Base-by-base conservation (phyloP, 805 yeast species). In the Zygosaccharomyces siamensis region DNA sequence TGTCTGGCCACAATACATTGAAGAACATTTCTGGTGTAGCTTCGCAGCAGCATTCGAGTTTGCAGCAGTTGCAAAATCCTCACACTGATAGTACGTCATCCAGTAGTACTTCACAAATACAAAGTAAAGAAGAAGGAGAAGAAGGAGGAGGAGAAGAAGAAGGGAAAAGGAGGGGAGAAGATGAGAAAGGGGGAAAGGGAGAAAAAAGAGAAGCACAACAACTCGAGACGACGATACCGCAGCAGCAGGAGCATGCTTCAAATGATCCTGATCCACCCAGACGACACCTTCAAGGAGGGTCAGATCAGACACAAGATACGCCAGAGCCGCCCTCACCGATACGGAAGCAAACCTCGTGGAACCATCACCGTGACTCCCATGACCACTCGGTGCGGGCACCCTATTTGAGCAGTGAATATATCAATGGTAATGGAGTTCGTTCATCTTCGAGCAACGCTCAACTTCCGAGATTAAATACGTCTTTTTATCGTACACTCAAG, bases 31-130 rank as follows among this genome's bases (percentile, higher is more conserved):
- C 72, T 27, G 68, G 67, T 38, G 64, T 66, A 53, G 58, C 65
- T 36, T 72, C 79, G 46, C 80, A 76, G 48, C 71, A 73, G 45
- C 67, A 71, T 33, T 75, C 72, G 48, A 76, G 75, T 53, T 68
- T 73, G 50, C 70, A 73, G 21, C 80, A 76, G 47, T 60, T 76
- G 43, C 75, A 74, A 46, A 73, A 67, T 48, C 60, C 75, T 47
- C 78, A 73, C 50, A 67, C 78, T 1, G 69, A 66, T 42, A 73
- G 78, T 26, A 58, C 32, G 12, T 28, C 44, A 11, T n/a, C 44
- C 6, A 33, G 20, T 33, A 18, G 16, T 14, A 16, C 4, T 14
- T 33, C 37, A 7, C 37, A 33, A 33, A 20, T 33, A 10, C 21
- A 33, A 33, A 5, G 7, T 16, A 7, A 16, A 33, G 37, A 16